phyloP scores from a whole-genome alignment of 1,284 basidiomycete genomes.

The Ceratobasidium sp. region DNA sequence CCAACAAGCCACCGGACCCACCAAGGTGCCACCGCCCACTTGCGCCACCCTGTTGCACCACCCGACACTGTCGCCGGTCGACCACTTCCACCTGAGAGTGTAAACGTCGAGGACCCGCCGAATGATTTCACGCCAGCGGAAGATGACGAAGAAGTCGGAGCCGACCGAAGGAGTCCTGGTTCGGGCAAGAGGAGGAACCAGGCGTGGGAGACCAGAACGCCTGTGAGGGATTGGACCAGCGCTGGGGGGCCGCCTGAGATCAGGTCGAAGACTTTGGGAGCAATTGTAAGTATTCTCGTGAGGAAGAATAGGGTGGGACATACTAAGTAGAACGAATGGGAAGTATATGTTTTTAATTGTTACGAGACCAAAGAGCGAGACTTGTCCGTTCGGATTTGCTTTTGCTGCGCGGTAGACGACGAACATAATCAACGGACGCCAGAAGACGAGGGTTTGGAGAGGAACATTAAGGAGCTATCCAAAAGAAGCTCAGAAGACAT shows the following conservation, averaged over 20 bases:
- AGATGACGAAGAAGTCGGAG: slow-evolving; percentile 53
- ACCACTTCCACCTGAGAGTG: slow-evolving; percentile 58
- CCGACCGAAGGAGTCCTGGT: slow-evolving; percentile 26
- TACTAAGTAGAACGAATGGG: slow-evolving; percentile 76
- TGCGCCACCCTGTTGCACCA: slow-evolving; percentile 50
- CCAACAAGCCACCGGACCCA: slow-evolving; percentile 50
- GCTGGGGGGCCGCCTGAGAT: slow-evolving; percentile 72
- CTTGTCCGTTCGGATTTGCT: slow-evolving; percentile 75
- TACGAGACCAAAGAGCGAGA: slow-evolving; percentile 80
- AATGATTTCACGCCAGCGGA: slow-evolving; percentile 26
- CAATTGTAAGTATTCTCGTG: not conserved
- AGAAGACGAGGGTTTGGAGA: slow-evolving; percentile 69
- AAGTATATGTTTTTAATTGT: slow-evolving; percentile 78
- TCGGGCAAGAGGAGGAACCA: slow-evolving; percentile 74
- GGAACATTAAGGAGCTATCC: slow-evolving; percentile 73
- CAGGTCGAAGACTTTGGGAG: slow-evolving; percentile 70
- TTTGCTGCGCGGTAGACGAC: slow-evolving; percentile 76
- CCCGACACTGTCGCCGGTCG: slow-evolving; percentile 52
- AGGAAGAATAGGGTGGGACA: not conserved
- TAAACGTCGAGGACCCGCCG: slow-evolving; percentile 24
- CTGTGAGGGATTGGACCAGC: slow-evolving; percentile 73
- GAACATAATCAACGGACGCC: slow-evolving; percentile 75
- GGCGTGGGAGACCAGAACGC: slow-evolving; percentile 79
- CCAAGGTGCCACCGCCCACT: slow-evolving; percentile 47
- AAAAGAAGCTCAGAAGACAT: too few relatives aligned